phyloP scores from a whole-genome alignment of 306 rosid species.

The Medicago truncatula region MtrunA17r5.0-ANR NC_053046.1:3349501-3350000 shows the following conservation, averaged over 20 bases:
- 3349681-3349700: conserved; percentile 63
- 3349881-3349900: conserved; percentile 30
- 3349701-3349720: conserved; percentile 39
- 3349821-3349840: conserved; percentile 80
- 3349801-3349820: conserved; percentile 69
- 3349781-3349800: conserved; percentile 58
- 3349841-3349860: conserved; percentile 57
- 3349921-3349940: conserved; percentile 74
- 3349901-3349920: conserved; percentile 68
- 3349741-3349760: neutral
- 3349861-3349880: conserved; percentile 53
- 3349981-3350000: conserved; percentile 49
- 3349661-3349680: conserved; percentile 91
- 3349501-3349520: conserved; percentile 92
- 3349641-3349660: conserved; percentile 98
- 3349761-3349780: conserved; percentile 48
- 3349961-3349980: conserved; percentile 61
- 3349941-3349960: conserved; percentile 95
- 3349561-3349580: conserved; percentile 87
- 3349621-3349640: conserved; percentile 91
- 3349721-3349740: conserved; percentile 16
- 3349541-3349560: conserved; percentile 82
- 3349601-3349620: conserved; percentile 91
- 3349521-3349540: conserved; percentile 92
- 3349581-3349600: conserved; percentile 95